These are phyloP conservation scores for Suillus cothurnatus DNA, from an alignment of 768 basidiomycete genomes.

Conservation along the genomic window DNA sequence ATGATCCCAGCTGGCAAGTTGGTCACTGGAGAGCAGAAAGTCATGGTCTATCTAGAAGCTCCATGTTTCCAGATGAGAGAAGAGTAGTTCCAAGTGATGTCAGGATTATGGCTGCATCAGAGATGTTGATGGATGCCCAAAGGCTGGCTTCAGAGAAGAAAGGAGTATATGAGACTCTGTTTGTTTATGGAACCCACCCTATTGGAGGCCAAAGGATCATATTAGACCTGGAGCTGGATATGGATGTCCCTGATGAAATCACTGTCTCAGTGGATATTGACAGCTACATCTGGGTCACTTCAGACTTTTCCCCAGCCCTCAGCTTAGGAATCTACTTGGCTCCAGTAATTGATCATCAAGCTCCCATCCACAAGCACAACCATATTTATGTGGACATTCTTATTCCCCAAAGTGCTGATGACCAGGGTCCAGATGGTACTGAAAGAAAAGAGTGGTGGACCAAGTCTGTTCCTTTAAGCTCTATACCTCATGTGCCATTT, in stretches of 20 bases:
- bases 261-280: conserved; percentile 14
- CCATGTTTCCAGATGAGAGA: too few relatives aligned
- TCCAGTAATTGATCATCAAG: not conserved
- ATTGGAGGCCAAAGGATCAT: too few relatives aligned
- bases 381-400: conserved; percentile 18
- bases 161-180: too few relatives aligned
- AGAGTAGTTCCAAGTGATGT: too few relatives aligned
- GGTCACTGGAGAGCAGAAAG: too few relatives aligned
- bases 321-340: not conserved
- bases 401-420: conserved; percentile 10
- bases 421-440: not conserved
- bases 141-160: too few relatives aligned
- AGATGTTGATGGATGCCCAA: too few relatives aligned
- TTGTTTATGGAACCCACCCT: too few relatives aligned
- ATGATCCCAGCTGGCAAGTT: too few relatives aligned
- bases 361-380: conserved; percentile 15
- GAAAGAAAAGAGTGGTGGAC: conserved; percentile 10
- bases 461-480: conserved; percentile 10
- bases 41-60: too few relatives aligned
- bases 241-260: not conserved
- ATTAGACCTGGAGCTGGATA: conserved; percentile 9
- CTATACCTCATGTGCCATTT: conserved; percentile 13
- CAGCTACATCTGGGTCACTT: conserved; percentile 23
- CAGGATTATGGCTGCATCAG: too few relatives aligned
- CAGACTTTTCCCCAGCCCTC: not conserved